phyloP scores from a whole-genome alignment of 2,329 filamentous ascomycete genomes.

The Lecanicillium sp. region DNA sequence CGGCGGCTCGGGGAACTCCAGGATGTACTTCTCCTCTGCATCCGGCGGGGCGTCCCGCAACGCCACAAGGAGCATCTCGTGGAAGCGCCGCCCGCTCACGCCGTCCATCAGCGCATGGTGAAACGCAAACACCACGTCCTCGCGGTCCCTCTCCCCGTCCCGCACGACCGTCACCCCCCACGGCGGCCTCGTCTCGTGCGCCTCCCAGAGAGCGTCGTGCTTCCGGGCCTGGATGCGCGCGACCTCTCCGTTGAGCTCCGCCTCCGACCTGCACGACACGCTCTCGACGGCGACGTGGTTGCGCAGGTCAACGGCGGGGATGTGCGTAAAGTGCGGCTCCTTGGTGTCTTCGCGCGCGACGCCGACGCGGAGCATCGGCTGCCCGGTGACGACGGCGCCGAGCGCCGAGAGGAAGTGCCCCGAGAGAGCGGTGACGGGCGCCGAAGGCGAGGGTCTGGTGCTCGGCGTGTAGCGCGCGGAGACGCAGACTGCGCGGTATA shows the following conservation, averaged over 20 bases:
- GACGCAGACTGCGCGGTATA: slow-evolving; percentile 42
- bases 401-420: slow-evolving; percentile 32
- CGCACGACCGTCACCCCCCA: slow-evolving; percentile 42
- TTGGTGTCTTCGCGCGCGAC: slow-evolving; percentile 40
- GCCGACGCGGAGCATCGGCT: slow-evolving; percentile 43
- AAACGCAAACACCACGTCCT: slow-evolving; percentile 42
- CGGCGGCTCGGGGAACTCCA: slow-evolving; percentile 27
- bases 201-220: slow-evolving; percentile 36
- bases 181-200: slow-evolving; percentile 34
- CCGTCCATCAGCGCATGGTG: slow-evolving; percentile 52
- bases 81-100: slow-evolving; percentile 41
- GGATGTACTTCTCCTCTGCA: too few relatives aligned
- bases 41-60: slow-evolving; percentile 24
- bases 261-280: slow-evolving; percentile 17
- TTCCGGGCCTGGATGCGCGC: slow-evolving; percentile 30
- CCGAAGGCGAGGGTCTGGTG: not conserved
- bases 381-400: slow-evolving; percentile 32
- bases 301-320: slow-evolving; percentile 37
- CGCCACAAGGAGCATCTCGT: slow-evolving; percentile 38
- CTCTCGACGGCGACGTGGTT: slow-evolving; percentile 35
- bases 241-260: slow-evolving; percentile 27
- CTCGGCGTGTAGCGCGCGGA: slow-evolving; percentile 36
- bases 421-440: slow-evolving; percentile 10
- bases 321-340: slow-evolving; percentile 36
- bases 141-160: slow-evolving; percentile 16